Percentiles rank a stretch among this genome's conserved stretches.
Conservation (phyloP, 1,284 basidiomycete genomes). For the Trametes sp. region DNA sequence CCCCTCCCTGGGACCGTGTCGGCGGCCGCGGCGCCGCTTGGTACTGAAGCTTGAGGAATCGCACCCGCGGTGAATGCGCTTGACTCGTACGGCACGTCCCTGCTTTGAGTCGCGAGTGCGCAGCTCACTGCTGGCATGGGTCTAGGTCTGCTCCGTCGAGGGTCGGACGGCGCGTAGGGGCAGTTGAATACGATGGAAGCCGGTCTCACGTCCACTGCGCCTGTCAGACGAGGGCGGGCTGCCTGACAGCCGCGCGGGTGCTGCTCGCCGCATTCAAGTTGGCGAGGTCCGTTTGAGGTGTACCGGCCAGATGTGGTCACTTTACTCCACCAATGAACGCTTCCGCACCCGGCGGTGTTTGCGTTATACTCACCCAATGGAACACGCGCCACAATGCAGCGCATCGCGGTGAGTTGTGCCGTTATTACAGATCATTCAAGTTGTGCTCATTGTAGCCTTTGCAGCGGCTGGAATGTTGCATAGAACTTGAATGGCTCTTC, state of each 20-base stretch:
- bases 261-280: not conserved
- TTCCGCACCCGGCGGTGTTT: not conserved
- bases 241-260: slow-evolving; percentile 1
- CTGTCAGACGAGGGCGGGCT: not conserved
- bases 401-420: not conserved
- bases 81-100: not conserved
- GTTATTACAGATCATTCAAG: not conserved
- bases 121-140: not conserved
- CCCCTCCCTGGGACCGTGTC: not conserved
- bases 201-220: not conserved
- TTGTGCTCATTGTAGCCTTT: not conserved
- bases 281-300: not conserved
- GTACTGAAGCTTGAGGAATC: not conserved
- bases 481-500: not conserved
- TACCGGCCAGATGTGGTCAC: not conserved
- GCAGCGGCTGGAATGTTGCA: not conserved
- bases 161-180: not conserved
- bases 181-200: not conserved
- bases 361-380: not conserved
- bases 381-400: not conserved
- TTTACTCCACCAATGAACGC: not conserved
- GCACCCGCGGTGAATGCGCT: not conserved
- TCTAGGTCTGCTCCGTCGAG: not conserved
- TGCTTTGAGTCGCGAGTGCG: not conserved
- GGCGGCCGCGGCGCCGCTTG: not conserved